Conservation (phyloP, 768 basidiomycete genomes). For the Botryobasidium botryosum region DNA sequence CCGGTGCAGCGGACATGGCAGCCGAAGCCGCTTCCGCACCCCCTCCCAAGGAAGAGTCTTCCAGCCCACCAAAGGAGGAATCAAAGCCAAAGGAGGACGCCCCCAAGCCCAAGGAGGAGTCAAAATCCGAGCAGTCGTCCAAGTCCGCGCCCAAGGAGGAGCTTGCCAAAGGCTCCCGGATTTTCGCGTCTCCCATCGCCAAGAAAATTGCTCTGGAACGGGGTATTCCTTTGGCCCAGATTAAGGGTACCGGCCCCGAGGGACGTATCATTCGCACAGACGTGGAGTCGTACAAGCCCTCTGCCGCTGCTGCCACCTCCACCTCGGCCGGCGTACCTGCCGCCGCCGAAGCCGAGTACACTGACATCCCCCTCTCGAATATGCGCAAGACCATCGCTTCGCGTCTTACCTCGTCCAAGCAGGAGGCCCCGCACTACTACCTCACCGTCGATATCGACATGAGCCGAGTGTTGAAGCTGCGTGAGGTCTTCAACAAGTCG, state of each 20-base stretch:
- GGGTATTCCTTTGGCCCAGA: constrained; percentile 73
- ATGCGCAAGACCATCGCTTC: constrained; percentile 90
- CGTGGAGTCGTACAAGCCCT: constrained; percentile 73
- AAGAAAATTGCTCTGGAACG: constrained; percentile 93
- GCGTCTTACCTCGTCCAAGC: constrained; percentile 84
- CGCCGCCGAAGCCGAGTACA: constrained; percentile 46
- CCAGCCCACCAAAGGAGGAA: constrained; percentile 19
- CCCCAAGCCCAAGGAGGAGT: constrained; percentile 6
- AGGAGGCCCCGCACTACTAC: constrained; percentile 94
- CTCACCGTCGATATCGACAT: constrained; percentile 88
- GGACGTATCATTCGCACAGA: constrained; percentile 92
- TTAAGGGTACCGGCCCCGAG: constrained; percentile 87
- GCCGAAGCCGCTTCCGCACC: constrained; percentile 25
- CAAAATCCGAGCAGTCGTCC: constrained; percentile 16
- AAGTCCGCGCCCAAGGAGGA: constrained; percentile 28
- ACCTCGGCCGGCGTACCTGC: constrained; percentile 31
- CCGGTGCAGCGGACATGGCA: constrained; percentile 60
- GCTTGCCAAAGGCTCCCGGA: constrained; percentile 51
- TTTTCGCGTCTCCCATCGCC: constrained; percentile 90
- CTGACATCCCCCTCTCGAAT: constrained; percentile 77
- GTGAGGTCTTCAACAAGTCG: constrained; percentile 89
- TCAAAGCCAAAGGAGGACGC: constrained; percentile 26
- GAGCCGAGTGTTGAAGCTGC: constrained; percentile 87
- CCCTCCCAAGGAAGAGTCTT: constrained; percentile 22
- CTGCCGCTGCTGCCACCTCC: constrained; percentile 27